Conservation (phyloP, 768 basidiomycete species). For the Termitomyces sp. region DNA sequence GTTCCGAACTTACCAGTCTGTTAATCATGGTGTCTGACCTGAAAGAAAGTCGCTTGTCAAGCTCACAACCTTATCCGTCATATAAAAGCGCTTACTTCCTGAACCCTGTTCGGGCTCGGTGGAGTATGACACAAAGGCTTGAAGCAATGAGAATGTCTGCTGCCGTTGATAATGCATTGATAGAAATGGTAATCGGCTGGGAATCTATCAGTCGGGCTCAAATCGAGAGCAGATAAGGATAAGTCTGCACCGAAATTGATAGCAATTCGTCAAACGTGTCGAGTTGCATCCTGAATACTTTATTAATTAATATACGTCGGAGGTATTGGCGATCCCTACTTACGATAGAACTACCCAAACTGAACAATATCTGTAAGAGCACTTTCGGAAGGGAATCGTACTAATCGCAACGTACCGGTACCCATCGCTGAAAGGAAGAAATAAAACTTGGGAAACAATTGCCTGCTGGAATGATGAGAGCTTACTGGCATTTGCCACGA, state of each 20-base stretch:
- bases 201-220: neutral
- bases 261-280: conserved; percentile 30
- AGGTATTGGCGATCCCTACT: neutral
- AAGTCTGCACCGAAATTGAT: conserved; percentile 26
- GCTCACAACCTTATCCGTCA: neutral
- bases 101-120: conserved; percentile 46
- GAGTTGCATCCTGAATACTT: conserved; percentile 24
- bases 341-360: conserved; percentile 40
- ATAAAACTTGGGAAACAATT: neutral
- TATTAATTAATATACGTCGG: neutral
- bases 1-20: conserved; percentile 27
- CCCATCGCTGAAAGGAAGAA: conserved; percentile 11
- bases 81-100: conserved; percentile 25
- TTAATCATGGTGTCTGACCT: conserved; percentile 49
- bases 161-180: conserved; percentile 44
- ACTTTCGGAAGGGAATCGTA: neutral
- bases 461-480: neutral
- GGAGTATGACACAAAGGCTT: conserved; percentile 40
- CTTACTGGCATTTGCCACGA: conserved; percentile 27
- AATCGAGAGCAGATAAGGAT: neutral
- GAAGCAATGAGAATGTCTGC: conserved; percentile 45
- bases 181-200: conserved; percentile 41
- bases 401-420: conserved; percentile 19
- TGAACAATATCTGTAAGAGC: conserved; percentile 10
- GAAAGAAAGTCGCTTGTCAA: neutral